Percentiles rank a stretch among this genome's conserved stretches.
Conservation (phyloP, 1,284 basidiomycete genomes). For the Sutorius eximius region DNA sequence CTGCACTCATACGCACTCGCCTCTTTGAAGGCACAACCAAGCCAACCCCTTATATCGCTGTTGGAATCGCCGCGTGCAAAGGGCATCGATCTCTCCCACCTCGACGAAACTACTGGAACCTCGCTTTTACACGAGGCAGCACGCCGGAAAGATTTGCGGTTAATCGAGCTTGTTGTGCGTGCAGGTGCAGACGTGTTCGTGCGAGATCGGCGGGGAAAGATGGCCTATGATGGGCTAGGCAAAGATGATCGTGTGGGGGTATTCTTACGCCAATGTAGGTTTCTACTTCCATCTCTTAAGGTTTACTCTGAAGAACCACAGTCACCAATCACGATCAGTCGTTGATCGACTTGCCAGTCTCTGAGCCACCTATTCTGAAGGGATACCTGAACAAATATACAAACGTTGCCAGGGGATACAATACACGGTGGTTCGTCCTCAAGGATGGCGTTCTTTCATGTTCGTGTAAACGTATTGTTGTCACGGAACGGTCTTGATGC, state of each 20-base stretch:
- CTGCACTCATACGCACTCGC: constrained; percentile 76
- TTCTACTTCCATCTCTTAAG: neutral
- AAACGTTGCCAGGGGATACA: constrained; percentile 89
- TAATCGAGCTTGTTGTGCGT: constrained; percentile 83
- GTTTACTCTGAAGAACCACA: constrained; percentile 30
- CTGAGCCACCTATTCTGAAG: constrained; percentile 66
- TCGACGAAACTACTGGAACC: constrained; percentile 77
- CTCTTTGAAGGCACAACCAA: constrained; percentile 41
- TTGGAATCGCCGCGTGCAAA: constrained; percentile 63
- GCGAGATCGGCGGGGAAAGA: constrained; percentile 76
- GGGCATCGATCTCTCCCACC: constrained; percentile 64
- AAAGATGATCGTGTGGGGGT: constrained; percentile 83
- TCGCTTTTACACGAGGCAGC: constrained; percentile 90
- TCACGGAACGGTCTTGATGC: constrained; percentile 3
- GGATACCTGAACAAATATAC: constrained; percentile 90
- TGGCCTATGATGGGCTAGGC: constrained; percentile 68
- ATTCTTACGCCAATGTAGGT: constrained; percentile 82
- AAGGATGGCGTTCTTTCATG: constrained; percentile 85
- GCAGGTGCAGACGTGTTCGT: constrained; percentile 91
- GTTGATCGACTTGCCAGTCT: constrained; percentile 49
- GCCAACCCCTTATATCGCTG: constrained; percentile 51
- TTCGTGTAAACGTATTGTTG: constrained; percentile 38
- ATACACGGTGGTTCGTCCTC: constrained; percentile 93
- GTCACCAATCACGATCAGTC: constrained; percentile 80
- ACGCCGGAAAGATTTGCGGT: constrained; percentile 72